Percentiles rank a stretch among this genome's conserved stretches.
Evolutionary conservation across 2,329 filamentous ascomycete genomes (phyloP).

Genomic region (Colletotrichum lupini): DNA sequence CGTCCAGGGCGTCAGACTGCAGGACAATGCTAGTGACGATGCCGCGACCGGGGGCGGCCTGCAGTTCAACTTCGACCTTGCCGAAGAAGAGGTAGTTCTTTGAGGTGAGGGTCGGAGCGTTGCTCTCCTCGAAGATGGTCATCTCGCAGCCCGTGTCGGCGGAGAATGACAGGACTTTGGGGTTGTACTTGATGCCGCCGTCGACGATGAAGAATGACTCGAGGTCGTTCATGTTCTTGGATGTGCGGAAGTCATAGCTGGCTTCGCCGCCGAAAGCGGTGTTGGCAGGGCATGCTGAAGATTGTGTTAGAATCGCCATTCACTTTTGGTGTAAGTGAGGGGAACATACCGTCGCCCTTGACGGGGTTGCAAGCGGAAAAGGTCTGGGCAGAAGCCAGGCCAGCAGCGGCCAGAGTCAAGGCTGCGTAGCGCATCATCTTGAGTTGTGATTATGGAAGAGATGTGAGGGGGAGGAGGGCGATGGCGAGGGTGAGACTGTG

Average conservation of each 20-base stretch:
- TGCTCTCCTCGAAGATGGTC: constrained; percentile 55
- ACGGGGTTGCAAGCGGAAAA: constrained; percentile 35
- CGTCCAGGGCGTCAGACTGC: constrained; percentile 62
- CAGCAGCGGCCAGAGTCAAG: constrained; percentile 26
- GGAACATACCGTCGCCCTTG: constrained; percentile 31
- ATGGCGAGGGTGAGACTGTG: background rate
- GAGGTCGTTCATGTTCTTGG: constrained; percentile 48
- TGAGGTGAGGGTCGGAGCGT: constrained; percentile 58
- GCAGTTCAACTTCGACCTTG: constrained; percentile 57
- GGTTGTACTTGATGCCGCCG: constrained; percentile 53
- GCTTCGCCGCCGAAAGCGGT: constrained; percentile 33
- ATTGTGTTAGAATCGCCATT: constrained; percentile 5
- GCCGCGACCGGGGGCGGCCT: constrained; percentile 58
- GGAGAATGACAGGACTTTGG: constrained; percentile 50
- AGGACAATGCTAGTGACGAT: constrained; percentile 62
- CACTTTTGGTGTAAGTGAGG: background rate
- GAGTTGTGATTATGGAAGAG: background rate
- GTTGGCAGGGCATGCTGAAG: constrained; percentile 34
- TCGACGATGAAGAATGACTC: constrained; percentile 67
- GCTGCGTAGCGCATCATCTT: constrained; percentile 24
- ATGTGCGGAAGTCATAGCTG: constrained; percentile 29
- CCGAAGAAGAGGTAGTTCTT: constrained; percentile 66
- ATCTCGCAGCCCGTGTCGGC: constrained; percentile 58
- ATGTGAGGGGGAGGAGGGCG: background rate
- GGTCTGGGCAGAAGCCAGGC: constrained; percentile 34